These are phyloP conservation scores for Athelia sp. DNA, from an alignment of 1,284 basidiomycete genomes.

Conservation along the genomic window DNA sequence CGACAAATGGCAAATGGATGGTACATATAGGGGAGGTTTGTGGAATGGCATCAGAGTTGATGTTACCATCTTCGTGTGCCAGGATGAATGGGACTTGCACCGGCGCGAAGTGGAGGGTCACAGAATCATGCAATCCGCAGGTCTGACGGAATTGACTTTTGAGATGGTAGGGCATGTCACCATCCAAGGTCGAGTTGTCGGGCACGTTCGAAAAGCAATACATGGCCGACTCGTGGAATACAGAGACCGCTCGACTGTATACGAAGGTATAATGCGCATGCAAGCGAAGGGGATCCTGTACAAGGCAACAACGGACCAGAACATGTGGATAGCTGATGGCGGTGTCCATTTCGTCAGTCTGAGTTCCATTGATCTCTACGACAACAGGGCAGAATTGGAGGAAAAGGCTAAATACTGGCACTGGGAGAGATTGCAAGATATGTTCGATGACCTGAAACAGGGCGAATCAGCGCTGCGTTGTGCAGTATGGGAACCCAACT, in stretches of 20 bases:
- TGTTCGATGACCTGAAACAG: not conserved
- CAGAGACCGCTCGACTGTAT: not conserved
- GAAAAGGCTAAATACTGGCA: not conserved
- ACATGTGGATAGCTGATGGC: not conserved
- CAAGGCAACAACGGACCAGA: not conserved
- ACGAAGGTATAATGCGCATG: not conserved
- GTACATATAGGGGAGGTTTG: not conserved
- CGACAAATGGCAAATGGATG: not conserved
- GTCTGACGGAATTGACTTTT: not conserved
- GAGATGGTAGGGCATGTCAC: not conserved
- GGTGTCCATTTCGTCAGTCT: not conserved
- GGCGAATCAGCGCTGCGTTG: too few species aligned
- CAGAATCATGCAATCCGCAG: not conserved
- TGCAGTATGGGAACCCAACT: too few species aligned
- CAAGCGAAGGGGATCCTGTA: not conserved
- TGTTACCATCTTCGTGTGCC: not conserved
- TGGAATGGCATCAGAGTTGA: not conserved
- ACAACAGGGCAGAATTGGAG: not conserved
- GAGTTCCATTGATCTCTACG: not conserved
- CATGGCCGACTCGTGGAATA: not conserved
- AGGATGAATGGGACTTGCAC: not conserved
- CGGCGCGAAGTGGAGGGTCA: not conserved
- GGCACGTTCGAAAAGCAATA: not conserved
- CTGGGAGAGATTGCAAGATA: not conserved
- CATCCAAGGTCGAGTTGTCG: not conserved